Base-by-base conservation (phyloP, 1,139 yeast genomes). In the Diutina scorzettiae region DNA sequence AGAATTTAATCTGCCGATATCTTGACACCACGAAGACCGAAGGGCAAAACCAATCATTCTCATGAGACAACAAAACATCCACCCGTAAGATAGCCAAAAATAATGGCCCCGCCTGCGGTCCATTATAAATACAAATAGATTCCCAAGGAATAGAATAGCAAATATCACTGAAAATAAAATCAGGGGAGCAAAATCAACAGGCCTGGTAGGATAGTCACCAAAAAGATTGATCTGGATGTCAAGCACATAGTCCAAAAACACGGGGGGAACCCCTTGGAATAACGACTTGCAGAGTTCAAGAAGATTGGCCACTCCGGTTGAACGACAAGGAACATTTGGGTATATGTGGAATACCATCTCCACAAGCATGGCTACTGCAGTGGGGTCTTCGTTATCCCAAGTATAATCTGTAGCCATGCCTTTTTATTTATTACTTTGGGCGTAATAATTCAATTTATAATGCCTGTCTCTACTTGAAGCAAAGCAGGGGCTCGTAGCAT, bases 71-170 rank as follows among this genome's bases (percentile, higher is more conserved):
- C 78, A 78, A 42, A 73, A 54, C 2, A 70, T 67, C 62, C 82
- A 73, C 1, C 72, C 78, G n/a, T 78, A 50, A 2, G 79, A 69
- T 25, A 78, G 56, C 60, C 69, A 73, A 57, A 83, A 82, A 48
- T 70, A 63, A 57, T 83, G 94, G 3, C 85, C 84, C 47, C 85
- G 63, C 4, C 63, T 49, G 45, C 51, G 58, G 58, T 82, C 78
- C 41, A 69, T 59, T n/a, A 55, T 24, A 49, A 78, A 81, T 5
- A 82, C 59, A 16, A 53, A 51, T 3, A 70, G 49, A 53, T 80
- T 83, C 1, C 69, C 63, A 2, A 76, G 21, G 2, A 64, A 59
- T 18, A 81, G 50, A 2, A 81, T 47, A 3, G 64, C 59, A 48
- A 78, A 82, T 2, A 76, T 57, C 2, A 72, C 83, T 2, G 71